phyloP scores from a whole-genome alignment of 2,329 filamentous ascomycete genomes.

The Metarhizium sp. region DNA sequence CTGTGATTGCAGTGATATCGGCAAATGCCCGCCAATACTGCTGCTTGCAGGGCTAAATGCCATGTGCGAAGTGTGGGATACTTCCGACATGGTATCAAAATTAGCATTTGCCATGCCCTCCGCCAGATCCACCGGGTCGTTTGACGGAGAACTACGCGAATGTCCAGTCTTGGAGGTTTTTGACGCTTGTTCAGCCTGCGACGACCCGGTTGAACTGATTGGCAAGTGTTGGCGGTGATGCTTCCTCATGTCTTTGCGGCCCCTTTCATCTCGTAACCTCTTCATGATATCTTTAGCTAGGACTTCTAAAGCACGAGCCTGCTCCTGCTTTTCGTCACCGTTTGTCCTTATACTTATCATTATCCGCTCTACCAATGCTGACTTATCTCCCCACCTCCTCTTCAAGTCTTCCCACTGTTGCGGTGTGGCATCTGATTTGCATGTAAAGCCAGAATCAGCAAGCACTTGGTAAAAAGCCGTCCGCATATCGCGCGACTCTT shows the following conservation, averaged over 20 bases:
- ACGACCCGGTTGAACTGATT: not conserved
- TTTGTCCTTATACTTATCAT: slow-evolving; percentile 32
- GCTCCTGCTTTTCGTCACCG: slow-evolving; percentile 42
- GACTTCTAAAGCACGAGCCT: slow-evolving; percentile 58
- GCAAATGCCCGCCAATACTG: slow-evolving; percentile 11
- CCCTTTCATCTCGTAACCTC: slow-evolving; percentile 58
- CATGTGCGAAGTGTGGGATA: slow-evolving; percentile 14
- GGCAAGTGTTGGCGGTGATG: not conserved
- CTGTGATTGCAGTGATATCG: slow-evolving; percentile 14
- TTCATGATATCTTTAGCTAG: slow-evolving; percentile 72
- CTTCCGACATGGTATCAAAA: slow-evolving; percentile 16
- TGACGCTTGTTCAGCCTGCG: not conserved
- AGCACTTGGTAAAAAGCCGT: slow-evolving; percentile 58
- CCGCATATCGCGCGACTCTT: slow-evolving; percentile 48
- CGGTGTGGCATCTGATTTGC: slow-evolving; percentile 62
- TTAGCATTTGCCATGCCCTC: slow-evolving; percentile 11
- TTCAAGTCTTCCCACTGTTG: slow-evolving; percentile 66
- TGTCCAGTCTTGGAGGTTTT: slow-evolving; percentile 9
- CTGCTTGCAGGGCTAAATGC: slow-evolving; percentile 12
- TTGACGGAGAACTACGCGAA: slow-evolving; percentile 7
- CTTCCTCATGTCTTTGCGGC: slow-evolving; percentile 34
- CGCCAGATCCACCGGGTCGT: slow-evolving; percentile 10
- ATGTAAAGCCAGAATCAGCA: slow-evolving; percentile 56
- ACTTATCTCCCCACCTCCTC: slow-evolving; percentile 53
- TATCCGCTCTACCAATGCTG: slow-evolving; percentile 43